Evolutionary conservation across 805 yeast genomes (phyloP), one percentile per base, ranked within the genome.

Genomic region (Pichia rugopelliculosa): DNA sequence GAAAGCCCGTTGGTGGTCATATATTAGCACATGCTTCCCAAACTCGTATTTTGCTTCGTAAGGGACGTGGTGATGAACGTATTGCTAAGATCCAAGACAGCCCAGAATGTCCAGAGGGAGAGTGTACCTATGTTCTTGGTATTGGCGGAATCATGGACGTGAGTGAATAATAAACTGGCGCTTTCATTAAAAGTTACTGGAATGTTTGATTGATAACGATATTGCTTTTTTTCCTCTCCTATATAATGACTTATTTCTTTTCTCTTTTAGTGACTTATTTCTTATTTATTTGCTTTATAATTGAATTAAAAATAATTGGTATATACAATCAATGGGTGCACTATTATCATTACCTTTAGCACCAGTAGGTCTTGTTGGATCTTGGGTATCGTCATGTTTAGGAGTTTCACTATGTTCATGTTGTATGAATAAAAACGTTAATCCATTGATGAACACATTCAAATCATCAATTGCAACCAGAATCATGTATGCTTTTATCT

Each of bases 1-100:
- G 88, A 56, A 85, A 85, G 62, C 91, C 93, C 51, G 82, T 84
- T 53, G 91, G 93, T 21, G 93, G 93, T 1, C 89, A 85, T 61
- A 84, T 85, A 50, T 70, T 85, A 54, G 91, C 89, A 1, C 90
- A 84, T 66, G 85, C 88, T 6, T 82, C 88, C 15, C 88, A 89
- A 11, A 84, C 93, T 0, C 71, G 93, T 64, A 75, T 85, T 34
- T 68, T 84, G 20, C 72, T 84, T 53, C 57, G 87, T 56, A 84
- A 84, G 60, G 91, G 90, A 24, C 74, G 88, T 56, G 90, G 82
- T 6, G 90, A 84, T 51, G 88, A 84, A 55, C 74, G 90, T 65
- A 87, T 84, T 26, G 88, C 89, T 39, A 85, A 84, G 62, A 72
- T 84, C 45, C 84, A 82, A 62, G 91, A 84, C 57, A 80, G 87